phyloP scores from a whole-genome alignment of 164 flowering plant genomes.

The Stephania cephalantha region DNA sequence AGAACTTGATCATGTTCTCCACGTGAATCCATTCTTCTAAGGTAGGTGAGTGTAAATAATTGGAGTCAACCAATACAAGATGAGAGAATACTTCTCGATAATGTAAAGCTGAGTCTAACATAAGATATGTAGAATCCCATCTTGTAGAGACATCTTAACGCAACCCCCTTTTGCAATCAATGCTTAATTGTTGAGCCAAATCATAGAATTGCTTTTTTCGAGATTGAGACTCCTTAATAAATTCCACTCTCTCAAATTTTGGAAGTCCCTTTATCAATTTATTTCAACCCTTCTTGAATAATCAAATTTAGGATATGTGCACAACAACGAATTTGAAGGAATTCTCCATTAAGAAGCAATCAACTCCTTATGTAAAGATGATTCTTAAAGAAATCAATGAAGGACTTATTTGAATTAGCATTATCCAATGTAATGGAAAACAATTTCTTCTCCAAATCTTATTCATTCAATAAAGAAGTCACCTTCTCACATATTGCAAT shows the following conservation, averaged over 20 bases:
- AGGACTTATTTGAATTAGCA: not conserved
- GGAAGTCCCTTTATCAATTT: too few relatives aligned
- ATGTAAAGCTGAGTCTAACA: not conserved
- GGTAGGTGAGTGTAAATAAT: too few relatives aligned
- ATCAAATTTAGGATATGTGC: too few relatives aligned
- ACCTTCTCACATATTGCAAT: not conserved
- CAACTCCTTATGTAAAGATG: not conserved
- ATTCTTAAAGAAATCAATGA: not conserved
- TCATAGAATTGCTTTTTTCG: not conserved
- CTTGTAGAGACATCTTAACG: not conserved
- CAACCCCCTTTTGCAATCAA: not conserved
- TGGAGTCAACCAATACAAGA: too few relatives aligned
- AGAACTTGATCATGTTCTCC: too few relatives aligned
- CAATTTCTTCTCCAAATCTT: not conserved
- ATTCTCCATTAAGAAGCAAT: not conserved
- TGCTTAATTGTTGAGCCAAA: not conserved
- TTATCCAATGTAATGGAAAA: not conserved
- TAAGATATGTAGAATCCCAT: not conserved
- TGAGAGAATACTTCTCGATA: not conserved
- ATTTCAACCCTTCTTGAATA: too few relatives aligned
- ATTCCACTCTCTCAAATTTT: too few relatives aligned
- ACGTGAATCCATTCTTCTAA: too few relatives aligned
- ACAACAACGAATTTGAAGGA: too few relatives aligned
- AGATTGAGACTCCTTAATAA: not conserved
- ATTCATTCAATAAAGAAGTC: not conserved